Evolutionary conservation across 2,329 filamentous ascomycete genomes (phyloP), one percentile per base, ranked within the genome.

Genomic region (Trichophyton schoenleinii): DNA sequence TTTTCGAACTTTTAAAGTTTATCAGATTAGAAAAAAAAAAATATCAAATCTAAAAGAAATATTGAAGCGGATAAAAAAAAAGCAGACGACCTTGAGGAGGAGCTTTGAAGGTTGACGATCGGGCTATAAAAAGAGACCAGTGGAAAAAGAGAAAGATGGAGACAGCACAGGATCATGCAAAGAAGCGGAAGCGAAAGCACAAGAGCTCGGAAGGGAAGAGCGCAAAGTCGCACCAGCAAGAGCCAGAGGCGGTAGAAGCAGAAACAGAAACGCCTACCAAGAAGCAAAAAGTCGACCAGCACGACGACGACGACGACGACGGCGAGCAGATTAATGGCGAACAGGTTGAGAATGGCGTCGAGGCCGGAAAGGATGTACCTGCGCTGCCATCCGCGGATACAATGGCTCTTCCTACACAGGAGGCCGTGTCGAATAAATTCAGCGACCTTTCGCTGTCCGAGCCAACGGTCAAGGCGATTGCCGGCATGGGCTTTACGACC

Each of bases 401-500:
- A 13, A 79, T 86, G 58, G 77, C 79, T 11, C 72, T 85, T 58
- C 85, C 85, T 1, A 79, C 79, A 34, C 80, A 83, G 34, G 82
- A 82, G 59, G 77, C 75, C 58, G 82, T 87, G 61, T 85, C 86
- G 22, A 79, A 86, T 25, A 60, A 60, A 48, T 53, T 53, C 22
- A 55, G 46, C 36, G 59, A 60, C n/a, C 59, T 60, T 9, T n/a
- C 44, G 3, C 49, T 60, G 34, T 53, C 59, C 11, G 59, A 60
- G 31, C 44, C 44, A 28, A 60, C 59, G 13, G 20, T 55, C 8
- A 60, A 87, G 76, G 91, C 91, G 7, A 91, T 96, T 68, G 77
- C 86, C 62, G 89, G 88, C 65, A 97, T 99, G 92, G 88, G 88
- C 13, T 96, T 97, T 72, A 86, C 88, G 70, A 91, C 82, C 57